These are phyloP conservation scores for Phytophthora idaei DNA, from an alignment of 352 stramenopile species.

Conservation along the genomic window DNA sequence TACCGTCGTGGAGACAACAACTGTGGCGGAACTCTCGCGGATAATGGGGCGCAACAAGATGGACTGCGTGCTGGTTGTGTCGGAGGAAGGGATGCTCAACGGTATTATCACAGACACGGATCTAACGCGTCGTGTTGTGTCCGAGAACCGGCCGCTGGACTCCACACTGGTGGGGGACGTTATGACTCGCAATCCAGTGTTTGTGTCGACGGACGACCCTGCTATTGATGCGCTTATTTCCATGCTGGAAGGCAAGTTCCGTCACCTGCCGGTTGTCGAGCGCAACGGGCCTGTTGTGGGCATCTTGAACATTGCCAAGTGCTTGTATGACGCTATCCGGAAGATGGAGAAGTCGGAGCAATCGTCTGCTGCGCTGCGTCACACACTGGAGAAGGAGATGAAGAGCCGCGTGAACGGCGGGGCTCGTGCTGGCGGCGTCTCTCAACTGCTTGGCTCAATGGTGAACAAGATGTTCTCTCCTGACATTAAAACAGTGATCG, in stretches of 20 bases:
- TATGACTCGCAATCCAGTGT: constrained; percentile 87
- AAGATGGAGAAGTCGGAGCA: constrained; percentile 96
- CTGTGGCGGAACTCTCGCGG: constrained; percentile 85
- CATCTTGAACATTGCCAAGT: constrained; percentile 98
- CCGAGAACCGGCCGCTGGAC: constrained; percentile 76
- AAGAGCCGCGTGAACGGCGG: constrained; percentile 45
- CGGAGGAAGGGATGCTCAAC: constrained; percentile 84
- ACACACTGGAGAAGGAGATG: constrained; percentile 83
- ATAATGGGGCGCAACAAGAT: constrained; percentile 91
- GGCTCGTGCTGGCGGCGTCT: constrained; percentile 49
- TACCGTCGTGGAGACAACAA: constrained; percentile 81
- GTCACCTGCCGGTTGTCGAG: constrained; percentile 86
- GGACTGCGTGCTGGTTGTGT: constrained; percentile 94
- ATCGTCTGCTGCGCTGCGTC: constrained; percentile 71
- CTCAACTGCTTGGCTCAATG: constrained; percentile 80
- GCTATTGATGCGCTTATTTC: constrained; percentile 85
- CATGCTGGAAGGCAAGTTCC: constrained; percentile 90
- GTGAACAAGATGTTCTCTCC: constrained; percentile 90
- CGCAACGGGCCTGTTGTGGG: constrained; percentile 90
- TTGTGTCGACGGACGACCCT: constrained; percentile 82
- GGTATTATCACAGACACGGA: constrained; percentile 97
- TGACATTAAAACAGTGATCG: constrained; percentile 85
- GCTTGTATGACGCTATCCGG: constrained; percentile 97
- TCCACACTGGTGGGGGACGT: constrained; percentile 73
- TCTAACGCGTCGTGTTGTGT: constrained; percentile 82